These are phyloP conservation scores for Phytopythium boreale DNA, from an alignment of 352 stramenopile species.

Conservation along the genomic window DNA sequence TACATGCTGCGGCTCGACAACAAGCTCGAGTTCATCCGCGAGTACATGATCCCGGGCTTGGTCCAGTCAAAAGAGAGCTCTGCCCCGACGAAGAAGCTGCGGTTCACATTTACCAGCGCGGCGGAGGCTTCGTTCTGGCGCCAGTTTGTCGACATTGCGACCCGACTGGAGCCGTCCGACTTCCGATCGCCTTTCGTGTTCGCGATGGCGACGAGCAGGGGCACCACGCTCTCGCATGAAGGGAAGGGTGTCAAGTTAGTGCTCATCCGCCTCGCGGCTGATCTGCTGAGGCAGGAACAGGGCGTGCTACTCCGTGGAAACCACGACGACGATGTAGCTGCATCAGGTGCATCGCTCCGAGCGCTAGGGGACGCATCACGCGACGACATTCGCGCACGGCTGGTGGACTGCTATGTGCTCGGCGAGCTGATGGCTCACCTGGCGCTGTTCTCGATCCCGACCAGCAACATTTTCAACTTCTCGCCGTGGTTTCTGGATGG, in stretches of 20 bases:
- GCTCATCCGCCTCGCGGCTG: constrained; percentile 30
- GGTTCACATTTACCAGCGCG: constrained; percentile 31
- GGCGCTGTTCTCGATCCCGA: constrained; percentile 39
- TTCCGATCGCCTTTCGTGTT: constrained; percentile 50
- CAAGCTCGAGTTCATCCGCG: constrained; percentile 52
- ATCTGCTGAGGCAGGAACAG: constrained; percentile 25
- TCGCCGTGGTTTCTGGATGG: constrained; percentile 46
- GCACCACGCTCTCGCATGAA: constrained; percentile 15
- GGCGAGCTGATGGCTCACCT: constrained; percentile 63
- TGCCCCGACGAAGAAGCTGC: constrained; percentile 20
- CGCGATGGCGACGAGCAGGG: constrained; percentile 14
- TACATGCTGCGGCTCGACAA: constrained; percentile 65
- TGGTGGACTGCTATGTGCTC: constrained; percentile 56
- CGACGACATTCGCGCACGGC: constrained; percentile 13
- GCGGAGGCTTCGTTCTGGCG: constrained; percentile 34
- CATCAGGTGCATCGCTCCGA: no score
- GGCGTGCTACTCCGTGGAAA: constrained; percentile 27
- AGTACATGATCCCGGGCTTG: constrained; percentile 36
- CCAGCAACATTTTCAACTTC: constrained; percentile 58
- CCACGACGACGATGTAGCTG: neutral
- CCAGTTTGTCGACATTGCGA: constrained; percentile 46
- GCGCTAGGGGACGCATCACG: neutral
- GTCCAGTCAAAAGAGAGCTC: constrained; percentile 1
- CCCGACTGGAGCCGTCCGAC: constrained; percentile 30
- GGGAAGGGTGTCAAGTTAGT: constrained; percentile 30